Evolutionary conservation across 2,329 filamentous ascomycete species (phyloP), one percentile per base, ranked within the genome.

Genomic region (Xenoacremonium recifei): DNA sequence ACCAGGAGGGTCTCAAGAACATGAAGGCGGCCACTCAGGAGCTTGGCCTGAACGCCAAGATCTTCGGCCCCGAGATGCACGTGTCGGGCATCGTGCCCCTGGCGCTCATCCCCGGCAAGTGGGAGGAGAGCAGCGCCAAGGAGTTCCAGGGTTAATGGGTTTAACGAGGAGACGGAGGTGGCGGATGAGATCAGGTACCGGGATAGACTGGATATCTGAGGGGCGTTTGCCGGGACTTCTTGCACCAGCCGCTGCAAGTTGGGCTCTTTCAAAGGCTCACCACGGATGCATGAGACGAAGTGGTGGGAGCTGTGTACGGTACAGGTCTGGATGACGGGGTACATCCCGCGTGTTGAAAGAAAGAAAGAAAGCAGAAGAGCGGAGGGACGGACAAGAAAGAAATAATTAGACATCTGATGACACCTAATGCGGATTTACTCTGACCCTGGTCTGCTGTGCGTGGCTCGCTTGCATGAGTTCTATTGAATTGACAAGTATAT

Each of bases 1-100:
- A 95, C 83, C 93, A 99, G 75, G 93, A 99, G 75, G 93, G 93
- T 75, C 85, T 99, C 55, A 96, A 96, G 85, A 99, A 97, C 83
- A 96, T 99, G 82, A 97, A 97, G 82, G 81, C 84, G 37, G 92
- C 95, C 47, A 93, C 90, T 48, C 83, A 92, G 68, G 93, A 99
- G 77, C 82, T 99, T 46, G 88, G 89, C 58, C 81, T 99, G 54
- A 68, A 78, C 54, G 76, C 77, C 64, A 79, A 80, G 70, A 77
- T 82, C 62, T 82, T 81, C 51, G 79, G 79, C 40, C 79, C 79
- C 34, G 83, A 96, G 74, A 96, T 97, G 89, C 90, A 97, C 74
- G 92, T 99, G 61, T 92, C 86, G 39, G 93, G 93, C 68, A 97
- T 97, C 63, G 92, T 99, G 54, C 92, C 93, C 42, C 75, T 97